Conservation (phyloP, 2,329 filamentous ascomycete species). For the Alternaria sp. region DNA sequence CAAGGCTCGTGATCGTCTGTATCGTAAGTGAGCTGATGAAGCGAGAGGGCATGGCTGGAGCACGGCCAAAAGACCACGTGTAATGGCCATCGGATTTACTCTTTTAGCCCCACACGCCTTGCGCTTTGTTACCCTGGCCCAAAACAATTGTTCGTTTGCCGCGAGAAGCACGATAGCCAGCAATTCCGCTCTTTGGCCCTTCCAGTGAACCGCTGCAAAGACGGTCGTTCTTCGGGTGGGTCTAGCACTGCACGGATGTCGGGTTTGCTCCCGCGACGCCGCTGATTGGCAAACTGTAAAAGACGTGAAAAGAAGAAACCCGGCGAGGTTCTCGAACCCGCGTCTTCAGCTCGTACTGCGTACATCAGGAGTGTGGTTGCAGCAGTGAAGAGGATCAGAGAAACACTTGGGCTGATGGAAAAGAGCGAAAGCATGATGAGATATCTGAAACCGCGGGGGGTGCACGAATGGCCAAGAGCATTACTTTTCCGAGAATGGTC, state of each 20-base stretch:
- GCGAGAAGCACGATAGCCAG: conserved; percentile 46
- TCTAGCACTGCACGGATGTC: conserved; percentile 24
- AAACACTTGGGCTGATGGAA: not conserved
- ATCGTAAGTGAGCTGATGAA: conserved; percentile 23
- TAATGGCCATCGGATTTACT: conserved; percentile 19
- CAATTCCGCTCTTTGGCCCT: conserved; percentile 25
- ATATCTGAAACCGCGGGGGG: conserved; percentile 5
- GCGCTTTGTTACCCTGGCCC: conserved; percentile 9
- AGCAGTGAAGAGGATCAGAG: conserved; percentile 14
- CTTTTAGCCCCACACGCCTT: conserved; percentile 12
- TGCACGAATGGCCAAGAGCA: conserved; percentile 9
- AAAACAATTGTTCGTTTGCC: conserved; percentile 31
- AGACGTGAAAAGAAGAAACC: conserved; percentile 10
- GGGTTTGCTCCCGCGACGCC: conserved; percentile 23
- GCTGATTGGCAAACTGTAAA: conserved; percentile 36
- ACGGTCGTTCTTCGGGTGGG: conserved; percentile 26
- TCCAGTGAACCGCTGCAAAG: conserved; percentile 24
- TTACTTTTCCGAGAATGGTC: conserved; percentile 18
- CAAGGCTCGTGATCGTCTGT: conserved; percentile 39
- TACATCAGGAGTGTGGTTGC: conserved; percentile 16
- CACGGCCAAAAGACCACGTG: conserved; percentile 27
- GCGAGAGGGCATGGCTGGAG: conserved; percentile 17
- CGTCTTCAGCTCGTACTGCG: conserved; percentile 17
- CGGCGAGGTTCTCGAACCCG: conserved; percentile 27
- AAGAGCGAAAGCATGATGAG: not conserved